A percentile compares a stretch with the other conserved stretches of the same genome.
These are phyloP conservation scores for Cladosporium sp. DNA, from an alignment of 2,329 filamentous ascomycete genomes.

Conservation along the genomic window DNA sequence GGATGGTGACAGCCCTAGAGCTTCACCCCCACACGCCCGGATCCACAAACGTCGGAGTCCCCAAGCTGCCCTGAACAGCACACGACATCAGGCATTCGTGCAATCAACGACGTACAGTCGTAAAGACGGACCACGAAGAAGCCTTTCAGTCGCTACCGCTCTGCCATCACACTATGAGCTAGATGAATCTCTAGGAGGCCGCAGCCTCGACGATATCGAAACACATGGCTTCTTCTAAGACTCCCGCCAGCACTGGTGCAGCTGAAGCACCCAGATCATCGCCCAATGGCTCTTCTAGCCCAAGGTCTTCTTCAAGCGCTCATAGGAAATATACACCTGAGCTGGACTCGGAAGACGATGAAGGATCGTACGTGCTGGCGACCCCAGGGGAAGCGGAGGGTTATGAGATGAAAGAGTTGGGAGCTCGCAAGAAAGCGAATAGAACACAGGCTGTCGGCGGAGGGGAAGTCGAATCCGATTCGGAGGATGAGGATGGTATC, in stretches of 20 bases:
- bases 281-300: background rate
- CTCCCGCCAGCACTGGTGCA: background rate
- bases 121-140: too few species aligned
- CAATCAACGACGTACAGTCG: too few species aligned
- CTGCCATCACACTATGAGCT: background rate
- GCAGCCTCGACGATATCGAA: background rate
- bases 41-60: too few species aligned
- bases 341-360: constrained; percentile 19
- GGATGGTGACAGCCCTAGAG: too few species aligned
- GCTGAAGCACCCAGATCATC: background rate
- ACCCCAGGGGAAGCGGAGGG: constrained; percentile 20
- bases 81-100: background rate
- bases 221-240: background rate
- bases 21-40: too few species aligned
- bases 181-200: background rate
- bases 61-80: too few species aligned
- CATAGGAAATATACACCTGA: constrained; percentile 18
- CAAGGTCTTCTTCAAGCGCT: background rate
- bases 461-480: constrained; percentile 17
- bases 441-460: background rate
- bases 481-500: constrained; percentile 23
- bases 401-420: constrained; percentile 24
- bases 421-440: background rate
- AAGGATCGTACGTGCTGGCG: constrained; percentile 13
- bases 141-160: too few species aligned